phyloP scores from a whole-genome alignment of 2,329 filamentous ascomycete genomes.

The Microsporum audouinii region DNA sequence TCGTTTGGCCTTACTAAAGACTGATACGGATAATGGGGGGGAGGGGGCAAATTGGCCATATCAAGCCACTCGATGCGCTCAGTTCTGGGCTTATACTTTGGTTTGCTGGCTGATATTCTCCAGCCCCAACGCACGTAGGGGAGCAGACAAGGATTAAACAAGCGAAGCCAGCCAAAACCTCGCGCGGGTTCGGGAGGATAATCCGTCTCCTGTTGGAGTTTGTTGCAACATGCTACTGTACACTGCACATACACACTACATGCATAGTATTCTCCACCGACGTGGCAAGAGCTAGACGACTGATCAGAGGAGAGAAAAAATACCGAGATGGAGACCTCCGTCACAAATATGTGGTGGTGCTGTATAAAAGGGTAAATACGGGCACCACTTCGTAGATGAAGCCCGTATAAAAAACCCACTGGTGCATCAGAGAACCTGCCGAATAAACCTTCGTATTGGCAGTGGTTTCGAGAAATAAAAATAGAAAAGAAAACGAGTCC shows the following conservation, averaged over 20 bases:
- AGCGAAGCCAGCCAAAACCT: background rate
- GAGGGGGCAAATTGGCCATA: background rate
- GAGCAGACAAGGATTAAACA: background rate
- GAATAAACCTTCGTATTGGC: background rate
- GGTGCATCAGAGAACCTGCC: background rate
- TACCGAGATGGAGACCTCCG: background rate
- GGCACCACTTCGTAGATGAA: background rate
- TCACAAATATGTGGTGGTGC: background rate
- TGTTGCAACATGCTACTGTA: background rate
- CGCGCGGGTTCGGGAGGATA: background rate
- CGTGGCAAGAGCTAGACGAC: background rate
- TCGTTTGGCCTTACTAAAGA: background rate
- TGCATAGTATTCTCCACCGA: constrained; percentile 2
- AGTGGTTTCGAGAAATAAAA: background rate
- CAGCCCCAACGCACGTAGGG: constrained; percentile 1
- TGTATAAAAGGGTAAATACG: background rate
- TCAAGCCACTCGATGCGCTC: background rate
- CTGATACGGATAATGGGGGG: too few relatives aligned
- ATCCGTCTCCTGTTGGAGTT: background rate
- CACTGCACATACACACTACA: background rate
- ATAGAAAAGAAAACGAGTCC: background rate
- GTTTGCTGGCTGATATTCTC: background rate
- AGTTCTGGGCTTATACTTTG: background rate
- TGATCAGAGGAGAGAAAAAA: background rate
- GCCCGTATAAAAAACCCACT: background rate